Evolutionary conservation across 345 rosid genomes (phyloP).

Genomic region (Reutealis trisperma): DNA sequence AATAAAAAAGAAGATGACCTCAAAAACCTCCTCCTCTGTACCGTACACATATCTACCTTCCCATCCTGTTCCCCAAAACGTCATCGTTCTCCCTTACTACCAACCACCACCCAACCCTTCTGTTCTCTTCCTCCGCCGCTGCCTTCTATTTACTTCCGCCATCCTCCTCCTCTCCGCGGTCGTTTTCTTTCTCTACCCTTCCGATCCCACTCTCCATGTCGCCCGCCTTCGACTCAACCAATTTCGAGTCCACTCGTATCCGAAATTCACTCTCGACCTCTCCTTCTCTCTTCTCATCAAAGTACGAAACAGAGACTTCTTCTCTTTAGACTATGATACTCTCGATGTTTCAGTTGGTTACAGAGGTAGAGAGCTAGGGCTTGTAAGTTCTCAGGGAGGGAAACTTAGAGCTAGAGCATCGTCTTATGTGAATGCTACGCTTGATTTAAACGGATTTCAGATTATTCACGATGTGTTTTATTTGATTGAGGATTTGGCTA

Average conservation of each 20-base stretch:
- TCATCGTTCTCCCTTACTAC: constrained; percentile 52
- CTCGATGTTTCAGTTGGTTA: constrained; percentile 72
- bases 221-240: constrained; percentile 59
- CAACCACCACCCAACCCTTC: constrained; percentile 22
- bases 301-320: constrained; percentile 65
- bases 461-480: constrained; percentile 70
- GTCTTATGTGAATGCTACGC: constrained; percentile 68
- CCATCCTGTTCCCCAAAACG: constrained; percentile 35
- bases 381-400: constrained; percentile 58
- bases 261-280: constrained; percentile 56
- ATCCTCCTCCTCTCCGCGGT: constrained; percentile 52
- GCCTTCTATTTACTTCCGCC: constrained; percentile 42
- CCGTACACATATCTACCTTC: constrained; percentile 50
- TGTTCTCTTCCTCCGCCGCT: constrained; percentile 39
- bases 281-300: constrained; percentile 62
- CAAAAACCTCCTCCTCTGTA: constrained; percentile 7
- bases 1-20: background rate
- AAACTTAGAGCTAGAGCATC: constrained; percentile 58
- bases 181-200: constrained; percentile 66
- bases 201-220: constrained; percentile 59
- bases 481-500: constrained; percentile 68
- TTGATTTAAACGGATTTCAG: constrained; percentile 73
- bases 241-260: constrained; percentile 48
- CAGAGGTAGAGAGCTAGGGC: constrained; percentile 74
- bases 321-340: constrained; percentile 60